Conservation (phyloP, 805 yeast genomes). For the Wickerhamiella musiphila region DNA sequence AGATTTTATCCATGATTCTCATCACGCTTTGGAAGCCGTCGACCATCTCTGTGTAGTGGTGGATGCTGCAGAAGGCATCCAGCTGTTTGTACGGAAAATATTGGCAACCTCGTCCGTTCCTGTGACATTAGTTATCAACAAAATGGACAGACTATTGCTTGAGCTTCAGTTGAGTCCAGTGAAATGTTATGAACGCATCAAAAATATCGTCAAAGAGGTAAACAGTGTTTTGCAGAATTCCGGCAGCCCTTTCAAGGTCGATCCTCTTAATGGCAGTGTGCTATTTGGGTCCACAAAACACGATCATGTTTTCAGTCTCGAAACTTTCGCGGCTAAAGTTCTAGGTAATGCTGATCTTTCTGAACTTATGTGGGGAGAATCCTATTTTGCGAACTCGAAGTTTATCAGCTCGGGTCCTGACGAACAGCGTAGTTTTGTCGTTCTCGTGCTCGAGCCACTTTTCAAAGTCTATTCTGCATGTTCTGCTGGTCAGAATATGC, state of each 20-base stretch:
- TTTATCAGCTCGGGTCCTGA: slow-evolving; percentile 26
- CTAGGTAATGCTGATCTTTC: slow-evolving; percentile 29
- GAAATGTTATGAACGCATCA: slow-evolving; percentile 56
- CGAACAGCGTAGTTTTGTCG: slow-evolving; percentile 36
- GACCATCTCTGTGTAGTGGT: slow-evolving; percentile 57
- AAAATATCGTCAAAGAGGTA: slow-evolving; percentile 42
- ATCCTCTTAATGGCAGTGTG: slow-evolving; percentile 50
- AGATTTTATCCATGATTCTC: slow-evolving; percentile 62
- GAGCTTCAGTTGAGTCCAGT: slow-evolving; percentile 61
- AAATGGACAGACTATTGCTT: slow-evolving; percentile 67
- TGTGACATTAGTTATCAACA: slow-evolving; percentile 50
- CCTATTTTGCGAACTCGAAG: slow-evolving; percentile 33
- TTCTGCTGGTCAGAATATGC: slow-evolving; percentile 36
- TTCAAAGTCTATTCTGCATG: slow-evolving; percentile 56
- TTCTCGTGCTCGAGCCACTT: slow-evolving; percentile 58
- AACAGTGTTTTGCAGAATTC: slow-evolving; percentile 32
- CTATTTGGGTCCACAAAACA: slow-evolving; percentile 55
- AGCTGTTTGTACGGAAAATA: slow-evolving; percentile 30
- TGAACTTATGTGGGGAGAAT: slow-evolving; percentile 60
- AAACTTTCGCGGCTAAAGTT: slow-evolving; percentile 37
- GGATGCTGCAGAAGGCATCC: slow-evolving; percentile 76
- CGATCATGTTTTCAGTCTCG: slow-evolving; percentile 46
- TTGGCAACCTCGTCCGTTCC: slow-evolving; percentile 39
- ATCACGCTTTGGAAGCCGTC: slow-evolving; percentile 35
- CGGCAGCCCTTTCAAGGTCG: slow-evolving; percentile 3